Conservation (phyloP, 306 rosid species). For the Trichosanthes truncata region DNA sequence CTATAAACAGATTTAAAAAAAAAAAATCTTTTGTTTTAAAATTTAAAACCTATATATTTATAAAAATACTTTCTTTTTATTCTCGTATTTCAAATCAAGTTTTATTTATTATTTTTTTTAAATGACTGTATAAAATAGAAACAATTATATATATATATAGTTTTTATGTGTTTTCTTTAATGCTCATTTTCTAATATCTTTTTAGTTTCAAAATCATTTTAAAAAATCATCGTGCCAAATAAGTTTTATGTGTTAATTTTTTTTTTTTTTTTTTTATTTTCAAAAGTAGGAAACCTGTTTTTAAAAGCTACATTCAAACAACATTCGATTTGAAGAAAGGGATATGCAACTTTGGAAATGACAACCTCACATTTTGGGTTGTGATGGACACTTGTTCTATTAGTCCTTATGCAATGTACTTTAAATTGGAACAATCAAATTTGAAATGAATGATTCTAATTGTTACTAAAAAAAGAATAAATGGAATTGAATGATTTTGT, state of each 20-base stretch:
- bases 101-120: too few relatives aligned
- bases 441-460: neutral
- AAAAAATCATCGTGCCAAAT: neutral
- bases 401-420: conserved; percentile 1
- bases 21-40: too few relatives aligned
- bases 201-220: too few relatives aligned
- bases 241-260: neutral
- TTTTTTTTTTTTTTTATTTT: neutral
- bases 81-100: neutral
- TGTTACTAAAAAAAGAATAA: neutral
- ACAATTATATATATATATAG: too few relatives aligned
- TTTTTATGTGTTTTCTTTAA: too few relatives aligned
- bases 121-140: too few relatives aligned
- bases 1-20: too few relatives aligned
- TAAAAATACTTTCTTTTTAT: too few relatives aligned
- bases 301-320: neutral
- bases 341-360: neutral
- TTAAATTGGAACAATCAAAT: neutral
- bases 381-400: neutral
- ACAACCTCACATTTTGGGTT: neutral
- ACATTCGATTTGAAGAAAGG: neutral
- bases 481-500: neutral
- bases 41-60: too few relatives aligned
- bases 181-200: too few relatives aligned
- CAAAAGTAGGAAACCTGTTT: neutral